These are phyloP conservation scores for Kodamaea alishanica DNA, from an alignment of 1,139 yeast species.

Conservation along the genomic window DNA sequence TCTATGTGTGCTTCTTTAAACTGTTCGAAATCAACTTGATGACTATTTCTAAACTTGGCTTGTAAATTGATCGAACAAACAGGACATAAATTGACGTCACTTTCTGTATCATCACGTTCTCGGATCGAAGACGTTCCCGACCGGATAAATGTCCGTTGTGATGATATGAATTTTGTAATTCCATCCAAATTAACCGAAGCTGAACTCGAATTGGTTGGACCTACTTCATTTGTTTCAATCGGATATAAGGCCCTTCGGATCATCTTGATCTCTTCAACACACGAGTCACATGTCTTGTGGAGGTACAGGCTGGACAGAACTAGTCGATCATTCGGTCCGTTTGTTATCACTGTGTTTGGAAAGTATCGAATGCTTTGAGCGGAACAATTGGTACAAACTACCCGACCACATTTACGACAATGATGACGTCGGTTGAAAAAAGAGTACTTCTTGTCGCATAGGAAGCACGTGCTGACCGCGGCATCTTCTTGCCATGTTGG, in stretches of 20 bases:
- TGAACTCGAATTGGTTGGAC: slow-evolving; percentile 7
- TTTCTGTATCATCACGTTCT: slow-evolving; percentile 17
- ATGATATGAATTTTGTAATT: slow-evolving; percentile 25
- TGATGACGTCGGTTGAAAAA: slow-evolving; percentile 83
- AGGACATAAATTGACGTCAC: slow-evolving; percentile 42
- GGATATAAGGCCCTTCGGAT: slow-evolving; percentile 45
- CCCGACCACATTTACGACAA: slow-evolving; percentile 81
- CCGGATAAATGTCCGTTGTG: slow-evolving; percentile 15
- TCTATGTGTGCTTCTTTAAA: slow-evolving; percentile 67
- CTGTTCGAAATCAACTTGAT: slow-evolving; percentile 36
- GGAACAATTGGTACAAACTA: slow-evolving; percentile 70
- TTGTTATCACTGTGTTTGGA: slow-evolving; percentile 36
- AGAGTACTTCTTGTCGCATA: slow-evolving; percentile 58
- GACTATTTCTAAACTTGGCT: slow-evolving; percentile 33
- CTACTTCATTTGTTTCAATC: slow-evolving; percentile 2
- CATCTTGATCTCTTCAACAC: slow-evolving; percentile 61
- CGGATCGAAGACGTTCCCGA: slow-evolving; percentile 27
- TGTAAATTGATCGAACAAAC: slow-evolving; percentile 53
- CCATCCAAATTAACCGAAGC: slow-evolving; percentile 13
- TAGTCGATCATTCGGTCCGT: slow-evolving; percentile 18
- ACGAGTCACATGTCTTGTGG: slow-evolving; percentile 68
- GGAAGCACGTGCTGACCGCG: slow-evolving; percentile 53
- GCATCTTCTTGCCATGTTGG: slow-evolving; percentile 75
- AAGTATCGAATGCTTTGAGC: slow-evolving; percentile 41
- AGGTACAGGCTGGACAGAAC: slow-evolving; percentile 25